Base-by-base conservation (phyloP, 306 rosid species). In the Prunus padus region DNA sequence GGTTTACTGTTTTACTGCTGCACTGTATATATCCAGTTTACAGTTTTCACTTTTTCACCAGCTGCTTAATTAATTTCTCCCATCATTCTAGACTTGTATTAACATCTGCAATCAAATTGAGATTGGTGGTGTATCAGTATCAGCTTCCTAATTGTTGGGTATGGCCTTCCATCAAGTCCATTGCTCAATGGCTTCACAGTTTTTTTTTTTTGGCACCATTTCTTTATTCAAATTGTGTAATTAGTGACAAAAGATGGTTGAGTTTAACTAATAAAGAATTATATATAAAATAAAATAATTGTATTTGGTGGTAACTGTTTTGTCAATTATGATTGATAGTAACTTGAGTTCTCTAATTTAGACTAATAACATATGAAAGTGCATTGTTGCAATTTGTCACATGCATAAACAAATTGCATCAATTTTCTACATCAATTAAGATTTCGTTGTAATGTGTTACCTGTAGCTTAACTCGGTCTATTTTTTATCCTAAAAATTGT, bases 1-100 rank as follows among this genome's bases (percentile, higher is more conserved):
- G 51, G 51, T 47, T 47, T 47, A 37, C 9, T 37, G 42, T 37
- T 37, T 37, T 47, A 47, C 87, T 10, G 83, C 88, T 79, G 55
- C 87, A 30, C 85, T 12, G 56, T 76, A 62, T 86, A 37, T 37
- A 6, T 37, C 78, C 37, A 86, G 77, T 45, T 84, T 69, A 85
- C 77, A 87, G 65, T 14, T 74, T 19, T 16, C 66, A 78, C 47
- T 82, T 75, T 71, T 76, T 37, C 75, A 52, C 72, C 54, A 15
- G 54, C 74, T 11, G 0, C 5, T 13, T 51, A 1, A 37, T 37
- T 37, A 7, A 6, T 6, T 37, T 6, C 8, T 6, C 42, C 42
- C 42, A 37, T 37, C 9, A 5, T 7, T 6, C 9, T 16, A 2
- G 56, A 16, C 56, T 16, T 50, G 56, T 1, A 13, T 14, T 50